Percentiles rank a stretch among this genome's conserved stretches.
Conservation (phyloP, 257 asterid species). For the Vinca minor region DNA sequence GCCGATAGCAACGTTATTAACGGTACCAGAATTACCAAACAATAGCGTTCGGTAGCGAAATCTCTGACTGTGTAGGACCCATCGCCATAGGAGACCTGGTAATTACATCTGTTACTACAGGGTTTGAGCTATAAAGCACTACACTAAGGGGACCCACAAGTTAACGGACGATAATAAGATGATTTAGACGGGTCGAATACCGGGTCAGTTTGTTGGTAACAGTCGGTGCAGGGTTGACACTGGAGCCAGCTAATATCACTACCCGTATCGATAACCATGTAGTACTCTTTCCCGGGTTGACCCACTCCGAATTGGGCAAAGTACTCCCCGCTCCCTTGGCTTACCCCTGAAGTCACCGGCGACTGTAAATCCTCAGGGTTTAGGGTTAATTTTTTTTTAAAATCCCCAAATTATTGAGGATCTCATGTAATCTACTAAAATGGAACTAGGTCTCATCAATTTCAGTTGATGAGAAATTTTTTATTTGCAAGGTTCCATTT, state of each 20-base stretch:
- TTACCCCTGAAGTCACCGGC: slow-evolving; percentile 54
- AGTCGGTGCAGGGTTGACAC: slow-evolving; percentile 56
- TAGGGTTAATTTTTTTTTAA: too few relatives aligned
- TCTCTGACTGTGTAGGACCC: slow-evolving; percentile 57
- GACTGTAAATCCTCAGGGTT: slow-evolving; percentile 34
- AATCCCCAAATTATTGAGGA: too few relatives aligned
- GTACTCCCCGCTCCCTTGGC: slow-evolving; percentile 73
- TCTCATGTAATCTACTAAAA: too few relatives aligned
- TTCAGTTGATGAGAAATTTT: too few relatives aligned
- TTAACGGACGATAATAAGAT: slow-evolving; percentile 30
- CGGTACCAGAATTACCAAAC: slow-evolving; percentile 42
- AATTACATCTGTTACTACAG: slow-evolving; percentile 39
- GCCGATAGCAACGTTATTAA: slow-evolving; percentile 46
- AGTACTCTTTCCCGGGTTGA: slow-evolving; percentile 35
- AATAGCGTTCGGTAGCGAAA: slow-evolving; percentile 62
- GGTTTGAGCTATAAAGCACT: slow-evolving; percentile 28
- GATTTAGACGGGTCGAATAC: slow-evolving; percentile 46
- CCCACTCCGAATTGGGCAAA: slow-evolving; percentile 66
- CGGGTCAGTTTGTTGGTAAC: slow-evolving; percentile 63
- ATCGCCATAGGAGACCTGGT: slow-evolving; percentile 62
- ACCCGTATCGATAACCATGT: slow-evolving; percentile 53
- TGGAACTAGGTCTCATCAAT: too few relatives aligned
- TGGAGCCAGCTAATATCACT: slow-evolving; percentile 83
- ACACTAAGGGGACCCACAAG: slow-evolving; percentile 47
- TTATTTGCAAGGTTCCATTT: too few relatives aligned